phyloP scores from a whole-genome alignment of 257 asterid genomes.

The Eustoma russellianum region DNA sequence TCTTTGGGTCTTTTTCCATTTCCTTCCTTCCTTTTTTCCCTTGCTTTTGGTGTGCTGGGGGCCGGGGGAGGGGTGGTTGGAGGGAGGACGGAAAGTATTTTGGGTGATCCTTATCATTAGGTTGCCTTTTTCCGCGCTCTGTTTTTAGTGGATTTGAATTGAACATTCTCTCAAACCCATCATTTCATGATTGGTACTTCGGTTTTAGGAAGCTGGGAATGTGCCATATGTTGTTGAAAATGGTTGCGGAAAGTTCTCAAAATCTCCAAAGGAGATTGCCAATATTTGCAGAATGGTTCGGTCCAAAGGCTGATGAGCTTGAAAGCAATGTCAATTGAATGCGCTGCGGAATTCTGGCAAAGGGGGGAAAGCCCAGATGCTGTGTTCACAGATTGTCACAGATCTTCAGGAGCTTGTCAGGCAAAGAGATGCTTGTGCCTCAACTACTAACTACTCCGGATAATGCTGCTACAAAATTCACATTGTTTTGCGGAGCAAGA shows the following conservation, averaged over 20 bases:
- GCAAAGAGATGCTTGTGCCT: slow-evolving; percentile 40
- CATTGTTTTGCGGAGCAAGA: too few relatives aligned
- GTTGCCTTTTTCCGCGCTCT: background rate
- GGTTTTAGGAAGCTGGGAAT: slow-evolving; percentile 92
- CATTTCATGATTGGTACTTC: background rate
- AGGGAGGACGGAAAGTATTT: too few relatives aligned
- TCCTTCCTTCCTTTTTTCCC: too few relatives aligned
- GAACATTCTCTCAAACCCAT: background rate
- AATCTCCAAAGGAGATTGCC: slow-evolving; percentile 83
- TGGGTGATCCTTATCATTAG: background rate
- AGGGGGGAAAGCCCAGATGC: slow-evolving; percentile 96
- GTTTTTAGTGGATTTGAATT: background rate
- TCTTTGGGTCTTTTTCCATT: too few relatives aligned
- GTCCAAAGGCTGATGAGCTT: slow-evolving; percentile 78
- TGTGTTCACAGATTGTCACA: slow-evolving; percentile 89
- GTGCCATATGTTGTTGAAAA: slow-evolving; percentile 87
- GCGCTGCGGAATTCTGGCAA: slow-evolving; percentile 67
- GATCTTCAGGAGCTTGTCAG: slow-evolving; percentile 84
- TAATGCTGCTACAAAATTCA: slow-evolving; percentile 8
- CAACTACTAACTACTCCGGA: slow-evolving; percentile 35
- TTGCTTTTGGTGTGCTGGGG: too few relatives aligned
- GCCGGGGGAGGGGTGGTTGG: too few relatives aligned
- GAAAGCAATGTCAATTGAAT: slow-evolving; percentile 61
- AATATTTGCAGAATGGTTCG: slow-evolving; percentile 73
- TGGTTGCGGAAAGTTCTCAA: slow-evolving; percentile 90